These are phyloP conservation scores for Cenchrus americanus DNA, from an alignment of 176 grass and related monocot species.

Conservation along the genomic window DNA sequence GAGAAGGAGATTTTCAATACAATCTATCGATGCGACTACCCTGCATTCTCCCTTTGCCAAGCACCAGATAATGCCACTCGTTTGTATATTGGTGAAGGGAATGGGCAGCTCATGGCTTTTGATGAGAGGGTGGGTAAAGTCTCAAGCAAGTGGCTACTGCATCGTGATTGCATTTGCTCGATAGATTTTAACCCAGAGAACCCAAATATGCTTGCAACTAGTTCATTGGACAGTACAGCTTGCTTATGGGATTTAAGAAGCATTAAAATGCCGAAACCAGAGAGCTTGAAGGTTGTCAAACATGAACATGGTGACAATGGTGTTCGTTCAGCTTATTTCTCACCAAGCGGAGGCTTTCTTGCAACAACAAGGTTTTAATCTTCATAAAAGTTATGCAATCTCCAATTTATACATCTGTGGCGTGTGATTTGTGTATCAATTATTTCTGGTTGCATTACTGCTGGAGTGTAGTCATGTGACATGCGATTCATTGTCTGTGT, in stretches of 20 bases:
- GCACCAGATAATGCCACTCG: slow-evolving; percentile 33
- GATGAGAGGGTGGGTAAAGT: slow-evolving; percentile 60
- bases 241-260: slow-evolving; percentile 71
- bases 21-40: slow-evolving; percentile 43
- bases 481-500: neutral
- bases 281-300: slow-evolving; percentile 44
- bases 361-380: slow-evolving; percentile 60
- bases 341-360: slow-evolving; percentile 57
- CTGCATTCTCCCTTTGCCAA: slow-evolving; percentile 52
- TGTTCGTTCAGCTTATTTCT: slow-evolving; percentile 72
- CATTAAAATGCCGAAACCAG: slow-evolving; percentile 36
- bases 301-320: slow-evolving; percentile 22
- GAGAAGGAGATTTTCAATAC: slow-evolving; percentile 58
- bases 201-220: slow-evolving; percentile 57
- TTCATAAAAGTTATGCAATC: slow-evolving; percentile 1
- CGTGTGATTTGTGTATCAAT: neutral
- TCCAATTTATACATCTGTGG: neutral
- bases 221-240: slow-evolving; percentile 55
- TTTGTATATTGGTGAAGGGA: slow-evolving; percentile 52
- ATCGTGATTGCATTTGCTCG: slow-evolving; percentile 46
- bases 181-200: slow-evolving; percentile 67
- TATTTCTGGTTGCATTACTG: neutral
- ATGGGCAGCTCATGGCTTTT: slow-evolving; percentile 47
- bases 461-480: neutral
- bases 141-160: slow-evolving; percentile 40